Evolutionary conservation across 495 filamentous ascomycete species (phyloP).

Genomic region (Tuber magnatum): DNA sequence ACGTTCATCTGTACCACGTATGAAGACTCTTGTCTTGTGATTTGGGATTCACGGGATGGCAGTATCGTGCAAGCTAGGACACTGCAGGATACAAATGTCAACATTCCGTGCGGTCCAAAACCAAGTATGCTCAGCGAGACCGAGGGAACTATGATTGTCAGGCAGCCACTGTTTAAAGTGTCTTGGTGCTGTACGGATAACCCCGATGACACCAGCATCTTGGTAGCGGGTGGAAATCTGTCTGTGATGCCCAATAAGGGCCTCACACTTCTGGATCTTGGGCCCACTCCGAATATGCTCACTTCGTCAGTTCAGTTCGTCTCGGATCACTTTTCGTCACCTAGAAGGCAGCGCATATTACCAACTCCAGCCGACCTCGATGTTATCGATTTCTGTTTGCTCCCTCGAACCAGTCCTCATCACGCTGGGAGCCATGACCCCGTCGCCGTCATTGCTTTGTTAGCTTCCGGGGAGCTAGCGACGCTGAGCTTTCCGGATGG

Average conservation of each 20-base stretch:
- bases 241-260: conserved; percentile 60
- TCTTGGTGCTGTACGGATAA: conserved; percentile 89
- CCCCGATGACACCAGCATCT: conserved; percentile 80
- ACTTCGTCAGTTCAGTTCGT: conserved; percentile 84
- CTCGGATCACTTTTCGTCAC: conserved; percentile 63
- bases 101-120: conserved; percentile 51
- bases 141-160: conserved; percentile 48
- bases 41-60: conserved; percentile 93
- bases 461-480: conserved; percentile 78
- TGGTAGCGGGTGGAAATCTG: conserved; percentile 73
- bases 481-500: conserved; percentile 88
- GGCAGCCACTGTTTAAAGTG: conserved; percentile 65
- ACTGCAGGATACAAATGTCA: conserved; percentile 61
- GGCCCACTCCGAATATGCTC: conserved; percentile 77
- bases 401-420: conserved; percentile 73
- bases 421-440: conserved; percentile 85
- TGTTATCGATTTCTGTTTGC: conserved; percentile 71
- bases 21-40: conserved; percentile 79
- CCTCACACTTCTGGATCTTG: conserved; percentile 81
- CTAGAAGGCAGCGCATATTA: conserved; percentile 61
- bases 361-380: conserved; percentile 71
- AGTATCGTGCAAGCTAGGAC: conserved; percentile 77
- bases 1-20: conserved; percentile 82
- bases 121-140: conserved; percentile 39
- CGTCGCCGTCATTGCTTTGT: conserved; percentile 67